These are phyloP conservation scores for Penicillium polonicum DNA, from an alignment of 2,329 filamentous ascomycete genomes.

Conservation along the genomic window DNA sequence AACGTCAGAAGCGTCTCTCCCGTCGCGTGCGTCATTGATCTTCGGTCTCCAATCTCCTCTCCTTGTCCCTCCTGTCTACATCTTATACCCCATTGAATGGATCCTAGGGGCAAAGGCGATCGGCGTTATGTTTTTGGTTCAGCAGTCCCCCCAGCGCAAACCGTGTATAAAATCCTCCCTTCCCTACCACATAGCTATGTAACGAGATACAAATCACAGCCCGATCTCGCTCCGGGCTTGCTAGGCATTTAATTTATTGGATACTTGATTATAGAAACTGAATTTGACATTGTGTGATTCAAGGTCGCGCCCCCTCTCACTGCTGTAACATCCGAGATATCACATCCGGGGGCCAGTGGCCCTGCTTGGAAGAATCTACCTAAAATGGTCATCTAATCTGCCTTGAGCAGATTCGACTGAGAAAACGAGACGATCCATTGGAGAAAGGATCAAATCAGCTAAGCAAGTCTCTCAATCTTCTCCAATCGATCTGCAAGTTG, in stretches of 20 bases:
- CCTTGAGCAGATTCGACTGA: not conserved
- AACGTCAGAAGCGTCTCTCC: not conserved
- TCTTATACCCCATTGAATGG: slow-evolving; percentile 27
- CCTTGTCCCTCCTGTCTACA: slow-evolving; percentile 17
- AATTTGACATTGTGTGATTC: not conserved
- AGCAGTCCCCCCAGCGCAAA: not conserved
- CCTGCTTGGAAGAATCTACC: not conserved
- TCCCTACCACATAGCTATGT: slow-evolving; percentile 17
- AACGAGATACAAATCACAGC: slow-evolving; percentile 3
- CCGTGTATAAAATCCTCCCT: slow-evolving; percentile 24
- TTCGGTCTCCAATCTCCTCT: slow-evolving; percentile 17
- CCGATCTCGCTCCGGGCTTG: not conserved
- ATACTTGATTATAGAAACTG: not conserved
- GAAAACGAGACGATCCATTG: too few relatives aligned
- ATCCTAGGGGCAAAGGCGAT: slow-evolving; percentile 18
- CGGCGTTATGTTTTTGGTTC: slow-evolving; percentile 14
- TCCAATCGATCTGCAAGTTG: slow-evolving; percentile 17
- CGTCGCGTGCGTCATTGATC: not conserved
- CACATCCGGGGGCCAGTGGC: too few relatives aligned
- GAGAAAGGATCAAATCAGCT: slow-evolving; percentile 1
- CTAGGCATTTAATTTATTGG: not conserved
- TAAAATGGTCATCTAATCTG: not conserved
- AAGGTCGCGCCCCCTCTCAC: not conserved
- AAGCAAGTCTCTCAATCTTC: slow-evolving; percentile 20
- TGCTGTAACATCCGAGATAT: not conserved